Evolutionary conservation across 306 rosid species (phyloP).

Genomic region (Argentina anserina): DNA sequence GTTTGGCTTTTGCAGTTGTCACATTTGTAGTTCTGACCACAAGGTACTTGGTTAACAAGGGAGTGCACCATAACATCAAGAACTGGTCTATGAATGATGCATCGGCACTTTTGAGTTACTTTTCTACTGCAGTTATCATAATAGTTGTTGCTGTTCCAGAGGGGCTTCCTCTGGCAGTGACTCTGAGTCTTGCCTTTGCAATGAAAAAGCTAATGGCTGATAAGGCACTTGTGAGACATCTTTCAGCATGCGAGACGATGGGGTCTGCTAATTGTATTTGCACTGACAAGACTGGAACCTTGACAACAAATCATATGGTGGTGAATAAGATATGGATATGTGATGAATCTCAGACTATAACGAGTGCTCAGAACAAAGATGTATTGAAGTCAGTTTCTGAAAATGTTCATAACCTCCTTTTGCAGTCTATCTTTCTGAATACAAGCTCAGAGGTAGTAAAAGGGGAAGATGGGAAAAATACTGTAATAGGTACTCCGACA

Average conservation of each 20-base stretch:
- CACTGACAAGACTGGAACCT: slow-evolving; percentile 87
- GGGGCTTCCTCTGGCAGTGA: slow-evolving; percentile 87
- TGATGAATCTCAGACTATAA: slow-evolving; percentile 37
- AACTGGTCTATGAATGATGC: slow-evolving; percentile 64
- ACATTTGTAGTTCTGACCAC: slow-evolving; percentile 71
- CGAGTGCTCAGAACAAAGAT: slow-evolving; percentile 12
- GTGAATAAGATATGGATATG: slow-evolving; percentile 73
- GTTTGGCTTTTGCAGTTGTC: slow-evolving; percentile 63
- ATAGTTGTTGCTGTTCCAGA: slow-evolving; percentile 94
- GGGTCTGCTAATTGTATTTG: slow-evolving; percentile 84
- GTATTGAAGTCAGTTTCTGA: slow-evolving; percentile 38
- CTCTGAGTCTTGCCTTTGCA: slow-evolving; percentile 89
- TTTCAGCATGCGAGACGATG: slow-evolving; percentile 93
- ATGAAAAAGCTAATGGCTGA: slow-evolving; percentile 86
- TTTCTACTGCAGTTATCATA: slow-evolving; percentile 81
- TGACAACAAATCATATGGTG: slow-evolving; percentile 90
- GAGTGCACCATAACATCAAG: slow-evolving; percentile 27
- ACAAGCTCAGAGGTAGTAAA: slow-evolving; percentile 67
- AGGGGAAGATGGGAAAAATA: slow-evolving; percentile 50
- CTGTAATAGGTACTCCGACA: slow-evolving; percentile 71
- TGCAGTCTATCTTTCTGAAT: slow-evolving; percentile 79
- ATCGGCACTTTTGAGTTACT: slow-evolving; percentile 52
- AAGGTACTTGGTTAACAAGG: slow-evolving; percentile 53
- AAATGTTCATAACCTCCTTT: slow-evolving; percentile 36
- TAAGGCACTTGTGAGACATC: slow-evolving; percentile 85